phyloP scores from a whole-genome alignment of 768 basidiomycete genomes.

The Collybia sordida region DNA sequence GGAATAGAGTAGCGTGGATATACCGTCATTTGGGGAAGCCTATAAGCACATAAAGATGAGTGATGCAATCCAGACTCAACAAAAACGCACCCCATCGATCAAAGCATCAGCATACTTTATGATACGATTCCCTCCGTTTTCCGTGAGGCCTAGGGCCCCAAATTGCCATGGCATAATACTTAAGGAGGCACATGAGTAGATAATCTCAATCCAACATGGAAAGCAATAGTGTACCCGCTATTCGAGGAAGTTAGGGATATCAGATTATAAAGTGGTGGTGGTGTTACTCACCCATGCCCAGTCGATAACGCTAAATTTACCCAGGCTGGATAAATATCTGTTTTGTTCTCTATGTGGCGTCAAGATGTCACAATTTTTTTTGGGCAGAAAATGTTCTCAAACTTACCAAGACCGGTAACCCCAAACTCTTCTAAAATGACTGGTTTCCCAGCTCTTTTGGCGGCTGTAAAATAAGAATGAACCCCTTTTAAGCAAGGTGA shows the following conservation, averaged over 20 bases:
- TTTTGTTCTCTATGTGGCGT: conserved; percentile 41
- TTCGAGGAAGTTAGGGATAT: not conserved
- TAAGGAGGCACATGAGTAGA: not conserved
- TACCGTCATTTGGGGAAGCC: conserved; percentile 60
- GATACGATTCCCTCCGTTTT: conserved; percentile 49
- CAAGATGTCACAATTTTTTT: not conserved
- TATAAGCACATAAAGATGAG: conserved; percentile 6
- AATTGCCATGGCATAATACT: conserved; percentile 65
- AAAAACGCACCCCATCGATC: conserved; percentile 38
- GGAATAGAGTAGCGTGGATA: conserved; percentile 3
- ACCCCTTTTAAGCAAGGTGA: not conserved
- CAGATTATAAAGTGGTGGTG: not conserved
- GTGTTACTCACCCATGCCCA: conserved; percentile 41
- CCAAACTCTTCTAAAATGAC: conserved; percentile 68
- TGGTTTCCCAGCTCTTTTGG: conserved; percentile 55
- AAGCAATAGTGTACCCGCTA: conserved; percentile 25
- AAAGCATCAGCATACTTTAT: conserved; percentile 57
- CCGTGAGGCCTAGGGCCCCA: conserved; percentile 46
- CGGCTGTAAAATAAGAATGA: conserved; percentile 31
- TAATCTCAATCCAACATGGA: not conserved
- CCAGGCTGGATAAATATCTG: conserved; percentile 50
- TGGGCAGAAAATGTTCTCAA: not conserved
- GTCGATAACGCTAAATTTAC: conserved; percentile 47
- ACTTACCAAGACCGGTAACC: conserved; percentile 39
- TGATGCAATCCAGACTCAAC: not conserved